Evolutionary conservation across 257 asterid genomes (phyloP).

Genomic region (Cynanchum wilfordii): DNA sequence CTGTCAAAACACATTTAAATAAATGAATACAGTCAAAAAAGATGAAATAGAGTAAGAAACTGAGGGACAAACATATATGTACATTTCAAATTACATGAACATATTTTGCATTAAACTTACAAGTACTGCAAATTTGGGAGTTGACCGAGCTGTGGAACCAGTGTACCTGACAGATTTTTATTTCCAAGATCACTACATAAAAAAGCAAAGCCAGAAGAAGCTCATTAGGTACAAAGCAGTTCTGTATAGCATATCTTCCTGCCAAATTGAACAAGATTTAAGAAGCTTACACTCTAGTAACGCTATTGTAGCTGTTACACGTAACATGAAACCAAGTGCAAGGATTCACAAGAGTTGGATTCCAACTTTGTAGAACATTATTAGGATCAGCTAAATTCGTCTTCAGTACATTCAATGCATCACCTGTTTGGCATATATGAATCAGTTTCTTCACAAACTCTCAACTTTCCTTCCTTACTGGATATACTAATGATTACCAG

Average conservation of each 20-base stretch:
- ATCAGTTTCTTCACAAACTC: constrained; percentile 1
- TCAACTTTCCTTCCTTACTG: constrained; percentile 3
- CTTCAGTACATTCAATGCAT: constrained; percentile 81
- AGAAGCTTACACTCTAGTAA: constrained; percentile 84
- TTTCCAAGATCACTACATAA: constrained; percentile 88
- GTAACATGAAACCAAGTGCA: constrained; percentile 98
- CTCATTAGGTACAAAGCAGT: neutral
- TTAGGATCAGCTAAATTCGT: constrained; percentile 79
- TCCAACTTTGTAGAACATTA: constrained; percentile 96
- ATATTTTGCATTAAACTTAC: constrained; percentile 43
- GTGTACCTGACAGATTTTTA: constrained; percentile 83
- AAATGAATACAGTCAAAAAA: neutral
- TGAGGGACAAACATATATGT: neutral
- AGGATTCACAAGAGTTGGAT: constrained; percentile 91
- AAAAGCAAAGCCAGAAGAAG: constrained; percentile 15
- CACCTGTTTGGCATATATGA: constrained; percentile 51
- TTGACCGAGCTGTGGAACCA: constrained; percentile 87
- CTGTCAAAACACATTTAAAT: constrained; percentile 32
- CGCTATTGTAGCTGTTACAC: constrained; percentile 73
- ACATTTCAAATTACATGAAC: neutral
- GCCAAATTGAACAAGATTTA: constrained; percentile 4
- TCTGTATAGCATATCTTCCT: constrained; percentile 5
- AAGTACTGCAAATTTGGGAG: constrained; percentile 72
- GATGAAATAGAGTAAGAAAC: neutral
- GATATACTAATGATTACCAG: neutral